Evolutionary conservation across 257 asterid species (phyloP).

Genomic region (Ballota nigra): DNA sequence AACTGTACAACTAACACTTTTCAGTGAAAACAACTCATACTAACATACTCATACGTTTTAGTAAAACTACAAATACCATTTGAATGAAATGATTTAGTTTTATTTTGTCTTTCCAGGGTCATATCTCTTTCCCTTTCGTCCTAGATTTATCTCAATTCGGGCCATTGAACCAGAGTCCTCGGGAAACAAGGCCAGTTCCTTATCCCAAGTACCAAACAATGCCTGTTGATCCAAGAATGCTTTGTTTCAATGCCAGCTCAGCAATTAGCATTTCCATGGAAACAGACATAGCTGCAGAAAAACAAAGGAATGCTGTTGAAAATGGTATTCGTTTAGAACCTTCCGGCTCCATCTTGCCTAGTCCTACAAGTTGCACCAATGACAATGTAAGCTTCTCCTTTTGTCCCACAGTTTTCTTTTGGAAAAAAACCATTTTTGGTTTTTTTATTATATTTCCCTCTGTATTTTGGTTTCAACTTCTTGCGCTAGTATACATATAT

Average conservation of each 20-base stretch:
- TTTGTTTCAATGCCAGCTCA: conserved; percentile 24
- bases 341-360: conserved; percentile 15
- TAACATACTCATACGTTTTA: neutral
- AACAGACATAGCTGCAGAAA: conserved; percentile 20
- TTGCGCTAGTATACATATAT: neutral
- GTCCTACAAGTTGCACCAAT: conserved; percentile 21
- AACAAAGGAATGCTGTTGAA: conserved; percentile 18
- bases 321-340: conserved; percentile 20
- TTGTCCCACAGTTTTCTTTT: neutral
- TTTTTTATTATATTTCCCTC: no score
- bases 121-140: conserved; percentile 62
- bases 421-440: neutral
- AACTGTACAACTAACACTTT: neutral
- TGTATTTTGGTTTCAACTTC: neutral
- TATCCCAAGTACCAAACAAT: conserved; percentile 31
- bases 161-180: conserved; percentile 15
- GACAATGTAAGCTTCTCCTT: conserved; percentile 24
- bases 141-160: conserved; percentile 52
- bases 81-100: neutral
- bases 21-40: neutral
- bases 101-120: conserved; percentile 50
- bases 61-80: neutral
- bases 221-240: conserved; percentile 28
- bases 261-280: conserved; percentile 18
- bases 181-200: conserved; percentile 24